A percentile compares a stretch with the other conserved stretches of the same genome.
Conservation (phyloP, 257 asterid genomes). For the Nicotiana otophora region DNA sequence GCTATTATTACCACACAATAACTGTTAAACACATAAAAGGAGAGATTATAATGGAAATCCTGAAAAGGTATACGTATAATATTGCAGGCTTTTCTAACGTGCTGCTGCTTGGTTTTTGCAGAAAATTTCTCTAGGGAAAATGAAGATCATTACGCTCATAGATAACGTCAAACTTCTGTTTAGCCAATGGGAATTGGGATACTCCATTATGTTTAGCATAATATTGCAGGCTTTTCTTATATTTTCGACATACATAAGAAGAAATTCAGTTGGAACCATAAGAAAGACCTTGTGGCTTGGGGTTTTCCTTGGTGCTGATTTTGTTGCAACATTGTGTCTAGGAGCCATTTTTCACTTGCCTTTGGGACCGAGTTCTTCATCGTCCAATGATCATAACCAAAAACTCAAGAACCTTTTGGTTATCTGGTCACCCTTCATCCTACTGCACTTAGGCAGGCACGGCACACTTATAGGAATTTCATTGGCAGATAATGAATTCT, state of each 20-base stretch:
- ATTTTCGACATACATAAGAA: background rate
- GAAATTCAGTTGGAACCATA: background rate
- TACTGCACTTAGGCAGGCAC: background rate
- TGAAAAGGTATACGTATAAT: too few relatives aligned
- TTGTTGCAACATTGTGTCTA: background rate
- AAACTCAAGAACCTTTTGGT: background rate
- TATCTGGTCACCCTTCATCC: conserved; percentile 5
- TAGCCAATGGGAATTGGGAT: background rate
- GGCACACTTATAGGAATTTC: background rate
- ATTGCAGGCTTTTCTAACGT: too few relatives aligned
- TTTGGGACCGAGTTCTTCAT: background rate
- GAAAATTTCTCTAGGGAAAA: background rate
- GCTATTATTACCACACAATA: too few relatives aligned
- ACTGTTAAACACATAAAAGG: too few relatives aligned
- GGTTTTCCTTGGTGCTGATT: background rate
- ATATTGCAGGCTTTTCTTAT: background rate
- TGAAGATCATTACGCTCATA: background rate
- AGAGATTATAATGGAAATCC: too few relatives aligned
- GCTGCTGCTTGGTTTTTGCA: background rate
- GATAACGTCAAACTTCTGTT: background rate
- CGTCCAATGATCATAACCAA: background rate
- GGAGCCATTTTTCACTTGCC: conserved; percentile 6
- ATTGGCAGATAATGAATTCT: background rate
- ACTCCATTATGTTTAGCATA: background rate
- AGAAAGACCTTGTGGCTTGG: background rate